These are phyloP conservation scores for Geotrichum restrictum DNA, from an alignment of 1,139 yeast genomes.

Conservation along the genomic window DNA sequence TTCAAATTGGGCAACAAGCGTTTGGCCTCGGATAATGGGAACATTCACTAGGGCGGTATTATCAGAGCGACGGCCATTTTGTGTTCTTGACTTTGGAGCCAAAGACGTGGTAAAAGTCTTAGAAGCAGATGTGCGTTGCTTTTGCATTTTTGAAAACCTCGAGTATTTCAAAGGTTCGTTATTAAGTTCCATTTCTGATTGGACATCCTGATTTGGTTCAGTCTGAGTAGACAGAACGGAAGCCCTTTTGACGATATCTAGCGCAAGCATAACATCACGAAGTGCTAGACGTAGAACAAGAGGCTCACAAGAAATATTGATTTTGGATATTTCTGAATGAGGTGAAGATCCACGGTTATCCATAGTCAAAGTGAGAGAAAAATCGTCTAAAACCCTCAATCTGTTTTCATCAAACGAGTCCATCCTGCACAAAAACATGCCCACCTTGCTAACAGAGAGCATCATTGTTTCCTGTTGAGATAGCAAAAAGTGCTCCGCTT, in stretches of 20 bases:
- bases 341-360: conserved; percentile 66
- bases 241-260: conserved; percentile 68
- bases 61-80: not conserved
- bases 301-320: conserved; percentile 76
- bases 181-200: not conserved
- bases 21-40: conserved; percentile 58
- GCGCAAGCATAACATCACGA: conserved; percentile 79
- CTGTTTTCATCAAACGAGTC: conserved; percentile 55
- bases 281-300: conserved; percentile 75
- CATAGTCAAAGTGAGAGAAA: conserved; percentile 69
- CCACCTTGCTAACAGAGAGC: conserved; percentile 71
- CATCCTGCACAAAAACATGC: conserved; percentile 83
- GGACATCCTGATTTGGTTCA: conserved; percentile 25
- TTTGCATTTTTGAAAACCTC: conserved; percentile 25
- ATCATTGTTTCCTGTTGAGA: conserved; percentile 63
- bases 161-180: conserved; percentile 26
- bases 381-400: conserved; percentile 80
- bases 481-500: conserved; percentile 71
- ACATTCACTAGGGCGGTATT: not conserved
- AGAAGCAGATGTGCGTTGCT: conserved; percentile 3
- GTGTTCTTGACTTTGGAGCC: conserved; percentile 1
- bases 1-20: conserved; percentile 63
- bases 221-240: conserved; percentile 44
- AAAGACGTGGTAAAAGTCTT: conserved; percentile 1
- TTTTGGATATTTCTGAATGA: conserved; percentile 54